Percentiles rank a stretch among this genome's conserved stretches.
Conservation (phyloP, 1,284 basidiomycete species). For the Ceratobasidium sp. region DNA sequence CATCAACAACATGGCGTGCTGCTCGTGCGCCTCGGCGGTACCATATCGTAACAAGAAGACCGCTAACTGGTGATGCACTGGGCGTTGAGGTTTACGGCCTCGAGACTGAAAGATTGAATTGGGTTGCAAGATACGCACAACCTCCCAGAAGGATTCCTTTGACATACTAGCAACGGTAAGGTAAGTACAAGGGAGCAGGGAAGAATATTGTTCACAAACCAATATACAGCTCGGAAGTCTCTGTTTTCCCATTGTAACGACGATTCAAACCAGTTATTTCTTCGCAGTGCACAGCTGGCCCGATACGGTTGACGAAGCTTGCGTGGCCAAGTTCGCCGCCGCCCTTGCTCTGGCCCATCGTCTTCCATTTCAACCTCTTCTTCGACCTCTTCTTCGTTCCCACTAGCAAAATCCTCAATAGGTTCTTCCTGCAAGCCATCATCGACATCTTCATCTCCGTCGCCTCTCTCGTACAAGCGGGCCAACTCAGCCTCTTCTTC, state of each 20-base stretch:
- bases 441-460: neutral
- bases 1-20: neutral
- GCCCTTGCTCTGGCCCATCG: neutral
- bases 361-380: neutral
- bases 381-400: neutral
- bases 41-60: slow-evolving; percentile 3
- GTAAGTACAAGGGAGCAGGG: neutral
- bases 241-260: neutral
- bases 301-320: slow-evolving; percentile 10
- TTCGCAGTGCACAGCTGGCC: neutral
- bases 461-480: neutral
- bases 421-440: neutral
- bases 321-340: neutral
- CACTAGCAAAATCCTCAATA: neutral
- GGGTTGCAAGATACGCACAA: neutral
- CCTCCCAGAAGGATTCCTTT: neutral
- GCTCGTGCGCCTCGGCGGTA: neutral
- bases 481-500: neutral
- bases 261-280: slow-evolving; percentile 1
- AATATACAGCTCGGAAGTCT: slow-evolving; percentile 7
- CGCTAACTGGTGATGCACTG: slow-evolving; percentile 3
- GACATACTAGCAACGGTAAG: neutral
- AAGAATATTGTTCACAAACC: neutral
- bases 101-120: slow-evolving; percentile 13
- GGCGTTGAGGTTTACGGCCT: neutral